These are phyloP conservation scores for Heliosperma pusillum DNA, from an alignment of 148 eudicot species.

Conservation along the genomic window DNA sequence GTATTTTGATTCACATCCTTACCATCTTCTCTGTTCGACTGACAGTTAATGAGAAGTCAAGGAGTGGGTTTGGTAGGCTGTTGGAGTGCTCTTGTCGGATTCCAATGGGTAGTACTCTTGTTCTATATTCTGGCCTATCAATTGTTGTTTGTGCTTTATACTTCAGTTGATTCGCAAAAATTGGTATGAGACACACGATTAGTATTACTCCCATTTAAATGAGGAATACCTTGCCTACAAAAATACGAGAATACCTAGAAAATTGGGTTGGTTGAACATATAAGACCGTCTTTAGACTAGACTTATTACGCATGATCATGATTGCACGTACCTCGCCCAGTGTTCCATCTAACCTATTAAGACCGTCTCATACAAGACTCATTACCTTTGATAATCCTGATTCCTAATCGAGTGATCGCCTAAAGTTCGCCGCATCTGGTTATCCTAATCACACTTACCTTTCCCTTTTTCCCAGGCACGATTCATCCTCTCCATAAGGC, in stretches of 20 bases:
- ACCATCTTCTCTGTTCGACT: conserved; percentile 6
- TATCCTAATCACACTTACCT: not conserved
- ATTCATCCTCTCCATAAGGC: conserved; percentile 52
- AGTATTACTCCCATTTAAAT: not conserved
- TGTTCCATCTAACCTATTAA: not conserved
- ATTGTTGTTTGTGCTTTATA: not conserved
- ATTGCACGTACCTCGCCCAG: not conserved
- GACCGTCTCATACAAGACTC: not conserved
- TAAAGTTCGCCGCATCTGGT: not conserved
- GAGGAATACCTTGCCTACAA: not conserved
- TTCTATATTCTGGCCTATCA: not conserved
- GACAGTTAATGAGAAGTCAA: conserved; percentile 48
- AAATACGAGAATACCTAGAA: too few species aligned
- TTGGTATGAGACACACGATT: not conserved
- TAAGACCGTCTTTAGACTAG: not conserved
- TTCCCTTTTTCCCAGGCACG: conserved; percentile 45
- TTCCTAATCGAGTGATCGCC: too few species aligned
- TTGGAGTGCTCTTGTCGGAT: conserved; percentile 74
- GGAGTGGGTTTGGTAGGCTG: conserved; percentile 64
- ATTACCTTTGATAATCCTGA: not conserved
- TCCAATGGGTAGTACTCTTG: conserved; percentile 56
- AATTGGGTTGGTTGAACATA: not conserved
- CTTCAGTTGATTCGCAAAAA: not conserved
- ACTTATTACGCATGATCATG: not conserved
- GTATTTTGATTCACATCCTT: not conserved